Base-by-base conservation (phyloP, 2,329 filamentous ascomycete species). In the Penicillium polonicum region DNA sequence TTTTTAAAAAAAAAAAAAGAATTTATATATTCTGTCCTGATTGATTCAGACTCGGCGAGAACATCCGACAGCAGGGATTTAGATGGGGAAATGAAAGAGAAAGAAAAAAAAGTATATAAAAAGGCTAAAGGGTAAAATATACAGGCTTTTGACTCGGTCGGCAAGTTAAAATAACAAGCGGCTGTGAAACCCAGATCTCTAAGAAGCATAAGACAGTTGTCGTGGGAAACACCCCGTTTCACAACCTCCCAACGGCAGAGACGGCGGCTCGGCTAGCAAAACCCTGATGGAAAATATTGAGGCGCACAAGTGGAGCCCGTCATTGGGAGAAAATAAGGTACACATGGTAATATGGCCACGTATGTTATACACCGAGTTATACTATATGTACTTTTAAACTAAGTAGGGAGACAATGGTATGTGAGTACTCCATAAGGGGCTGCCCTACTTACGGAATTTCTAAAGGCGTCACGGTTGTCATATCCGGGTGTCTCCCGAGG, bases 261-360 rank as follows among this genome's bases (percentile, higher is more conserved):
- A 52, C 41, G 50, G 57, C 57, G 64, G 64, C 60, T 65, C 64
- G 64, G 63, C 61, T 66, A 66, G 60, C 57, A 55, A 58, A 56
- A 56, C 60, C 54, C 61, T 60, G 54, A 39, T 36, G 41, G 44
- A 43, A 50, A 52, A 38, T 12, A 19, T 12, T 42, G 49, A 45
- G 51, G 57, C 57, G 49, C 54, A 48, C 43, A 55, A 53, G 54
- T 57, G 55, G 49, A 57, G 49, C 17, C 42, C 13, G 23, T 55
- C 12, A 41, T 55, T 41, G 33, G 17, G 29, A 43, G 23, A 36
- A 29, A 35, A 23, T 31, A 50, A 41, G 31, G 46, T 44, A 51
- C 31, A 42, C 27, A 54, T n/a, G 36, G 27, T 42, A 23, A 49
- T 21, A 35, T 49, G 41, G 19, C 27, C 25, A 42, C 23, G 27